Conservation (phyloP, 1,284 basidiomycete species). For the Trichosporon asahii region DNA sequence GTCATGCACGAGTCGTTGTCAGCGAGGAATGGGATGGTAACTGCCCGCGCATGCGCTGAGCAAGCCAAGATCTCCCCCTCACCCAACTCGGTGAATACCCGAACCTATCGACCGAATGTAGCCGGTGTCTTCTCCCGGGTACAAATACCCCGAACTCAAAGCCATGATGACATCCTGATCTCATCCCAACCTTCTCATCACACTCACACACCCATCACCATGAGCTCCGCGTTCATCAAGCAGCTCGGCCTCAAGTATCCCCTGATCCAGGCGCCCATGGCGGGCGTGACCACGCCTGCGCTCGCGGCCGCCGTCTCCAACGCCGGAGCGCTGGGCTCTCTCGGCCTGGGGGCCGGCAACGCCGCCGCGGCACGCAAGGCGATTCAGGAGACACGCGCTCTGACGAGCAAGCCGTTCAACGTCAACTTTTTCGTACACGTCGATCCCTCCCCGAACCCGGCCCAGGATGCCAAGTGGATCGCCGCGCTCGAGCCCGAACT, state of each 20-base stretch:
- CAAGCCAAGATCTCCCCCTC: neutral
- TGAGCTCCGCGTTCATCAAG: slow-evolving; percentile 7
- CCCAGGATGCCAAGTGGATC: slow-evolving; percentile 28
- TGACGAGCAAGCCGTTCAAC: slow-evolving; percentile 35
- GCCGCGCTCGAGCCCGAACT: slow-evolving; percentile 29
- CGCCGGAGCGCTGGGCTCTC: slow-evolving; percentile 40
- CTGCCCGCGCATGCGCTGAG: neutral
- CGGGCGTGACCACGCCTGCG: slow-evolving; percentile 39
- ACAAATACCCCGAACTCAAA: neutral
- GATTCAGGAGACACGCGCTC: slow-evolving; percentile 29
- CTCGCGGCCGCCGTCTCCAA: slow-evolving; percentile 45
- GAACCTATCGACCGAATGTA: neutral
- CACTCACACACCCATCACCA: neutral
- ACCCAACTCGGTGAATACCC: neutral
- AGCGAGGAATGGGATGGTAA: neutral
- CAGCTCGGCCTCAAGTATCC: slow-evolving; percentile 34
- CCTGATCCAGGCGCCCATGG: slow-evolving; percentile 47
- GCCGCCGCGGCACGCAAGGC: slow-evolving; percentile 19
- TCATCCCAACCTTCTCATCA: neutral
- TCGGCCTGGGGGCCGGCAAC: slow-evolving; percentile 36
- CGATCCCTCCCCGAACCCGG: slow-evolving; percentile 14
- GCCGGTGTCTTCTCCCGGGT: neutral
- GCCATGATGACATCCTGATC: neutral
- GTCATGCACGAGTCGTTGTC: neutral
- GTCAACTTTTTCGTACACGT: slow-evolving; percentile 41